Conservation (phyloP, 768 basidiomycete species). For the Hericium rajendrae region DNA sequence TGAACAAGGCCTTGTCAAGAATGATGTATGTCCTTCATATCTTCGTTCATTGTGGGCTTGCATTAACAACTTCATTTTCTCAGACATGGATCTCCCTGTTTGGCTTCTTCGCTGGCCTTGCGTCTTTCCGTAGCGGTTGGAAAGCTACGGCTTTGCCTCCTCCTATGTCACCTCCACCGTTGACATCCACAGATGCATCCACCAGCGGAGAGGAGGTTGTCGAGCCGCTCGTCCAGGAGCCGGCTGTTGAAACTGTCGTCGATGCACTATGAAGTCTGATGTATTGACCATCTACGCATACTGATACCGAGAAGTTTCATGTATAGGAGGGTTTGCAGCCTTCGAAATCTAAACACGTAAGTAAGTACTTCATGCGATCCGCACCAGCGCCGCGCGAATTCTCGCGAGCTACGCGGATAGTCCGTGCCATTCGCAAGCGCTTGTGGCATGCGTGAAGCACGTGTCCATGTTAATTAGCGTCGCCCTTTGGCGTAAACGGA, state of each 20-base stretch:
- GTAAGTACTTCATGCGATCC: too few relatives aligned
- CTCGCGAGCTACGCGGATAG: too few relatives aligned
- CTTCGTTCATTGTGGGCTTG: not conserved
- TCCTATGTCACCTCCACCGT: not conserved
- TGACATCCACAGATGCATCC: not conserved
- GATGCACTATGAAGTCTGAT: too few relatives aligned
- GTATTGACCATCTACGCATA: too few relatives aligned
- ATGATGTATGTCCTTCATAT: slow-evolving; percentile 5
- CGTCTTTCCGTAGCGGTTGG: not conserved
- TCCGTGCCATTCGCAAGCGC: too few relatives aligned
- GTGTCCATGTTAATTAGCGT: too few relatives aligned
- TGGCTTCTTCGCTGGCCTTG: not conserved
- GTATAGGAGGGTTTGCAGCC: too few relatives aligned
- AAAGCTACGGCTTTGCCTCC: not conserved
- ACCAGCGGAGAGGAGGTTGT: not conserved
- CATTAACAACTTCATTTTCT: not conserved
- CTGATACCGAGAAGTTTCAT: too few relatives aligned
- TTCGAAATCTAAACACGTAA: too few relatives aligned
- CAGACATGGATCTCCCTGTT: not conserved
- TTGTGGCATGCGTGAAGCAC: too few relatives aligned
- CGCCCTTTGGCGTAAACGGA: too few relatives aligned
- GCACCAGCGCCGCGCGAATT: too few relatives aligned
- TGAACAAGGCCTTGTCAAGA: slow-evolving; percentile 11
- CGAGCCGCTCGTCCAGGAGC: not conserved
- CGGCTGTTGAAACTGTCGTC: not conserved